Percentiles rank a stretch among this genome's conserved stretches.
Evolutionary conservation across 2,329 filamentous ascomycete species (phyloP).

Genomic region (Colletotrichum godetiae): DNA sequence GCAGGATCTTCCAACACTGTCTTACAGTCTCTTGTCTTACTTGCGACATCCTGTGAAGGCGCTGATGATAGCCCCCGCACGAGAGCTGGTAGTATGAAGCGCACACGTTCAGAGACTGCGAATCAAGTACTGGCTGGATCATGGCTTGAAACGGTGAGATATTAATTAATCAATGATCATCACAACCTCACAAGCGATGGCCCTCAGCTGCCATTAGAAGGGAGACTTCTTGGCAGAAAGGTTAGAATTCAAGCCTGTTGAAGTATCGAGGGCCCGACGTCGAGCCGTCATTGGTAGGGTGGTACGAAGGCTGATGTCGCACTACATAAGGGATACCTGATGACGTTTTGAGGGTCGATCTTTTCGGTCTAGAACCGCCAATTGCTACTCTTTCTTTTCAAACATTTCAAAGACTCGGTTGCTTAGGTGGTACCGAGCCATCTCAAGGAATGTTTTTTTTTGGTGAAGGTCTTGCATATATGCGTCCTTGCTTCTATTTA

Average conservation of each 20-base stretch:
- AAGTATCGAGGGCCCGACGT: background rate
- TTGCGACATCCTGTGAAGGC: background rate
- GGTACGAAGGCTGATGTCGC: background rate
- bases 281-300: too few relatives aligned
- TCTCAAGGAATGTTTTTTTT: background rate
- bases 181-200: background rate
- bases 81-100: background rate
- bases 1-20: background rate
- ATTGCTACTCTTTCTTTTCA: background rate
- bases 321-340: background rate
- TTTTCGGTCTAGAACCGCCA: background rate
- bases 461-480: background rate
- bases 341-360: background rate
- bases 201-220: background rate
- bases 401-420: background rate
- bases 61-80: background rate
- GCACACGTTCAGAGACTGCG: background rate
- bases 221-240: background rate
- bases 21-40: background rate
- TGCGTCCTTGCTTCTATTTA: background rate
- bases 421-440: background rate
- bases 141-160: background rate
- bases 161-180: background rate
- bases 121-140: background rate
- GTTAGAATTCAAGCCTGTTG: background rate